These are phyloP conservation scores for Epicoccum nigrum DNA, from an alignment of 2,329 filamentous ascomycete genomes.

Conservation along the genomic window DNA sequence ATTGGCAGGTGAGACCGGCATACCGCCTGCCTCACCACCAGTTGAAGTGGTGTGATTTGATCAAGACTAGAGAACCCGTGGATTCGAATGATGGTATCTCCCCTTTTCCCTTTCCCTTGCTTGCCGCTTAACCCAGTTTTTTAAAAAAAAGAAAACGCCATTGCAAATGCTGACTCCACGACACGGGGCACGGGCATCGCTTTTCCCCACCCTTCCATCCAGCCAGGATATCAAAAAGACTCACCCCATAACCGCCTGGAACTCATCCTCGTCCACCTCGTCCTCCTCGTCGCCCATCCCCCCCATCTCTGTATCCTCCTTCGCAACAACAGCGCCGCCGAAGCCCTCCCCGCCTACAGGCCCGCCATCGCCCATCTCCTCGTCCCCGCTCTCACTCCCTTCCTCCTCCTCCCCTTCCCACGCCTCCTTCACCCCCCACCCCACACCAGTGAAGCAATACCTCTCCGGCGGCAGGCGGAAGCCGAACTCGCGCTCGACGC, in stretches of 20 bases:
- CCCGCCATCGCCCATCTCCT: slow-evolving; percentile 25
- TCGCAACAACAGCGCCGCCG: slow-evolving; percentile 18
- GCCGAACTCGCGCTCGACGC: slow-evolving; percentile 62
- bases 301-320: slow-evolving; percentile 38
- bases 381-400: slow-evolving; percentile 55
- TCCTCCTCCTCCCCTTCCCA: slow-evolving; percentile 72
- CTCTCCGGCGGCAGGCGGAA: slow-evolving; percentile 66
- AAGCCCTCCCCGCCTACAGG: slow-evolving; percentile 19
- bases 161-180: too few relatives aligned
- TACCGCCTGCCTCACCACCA: too few relatives aligned
- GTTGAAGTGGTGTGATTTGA: too few relatives aligned
- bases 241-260: slow-evolving; percentile 49
- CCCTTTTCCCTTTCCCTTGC: too few relatives aligned
- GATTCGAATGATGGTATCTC: too few relatives aligned
- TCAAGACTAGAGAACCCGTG: too few relatives aligned
- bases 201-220: too few relatives aligned
- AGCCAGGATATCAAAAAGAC: too few relatives aligned
- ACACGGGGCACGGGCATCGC: too few relatives aligned
- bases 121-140: too few relatives aligned
- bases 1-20: too few relatives aligned
- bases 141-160: too few relatives aligned
- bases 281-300: slow-evolving; percentile 35
- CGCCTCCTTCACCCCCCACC: slow-evolving; percentile 47
- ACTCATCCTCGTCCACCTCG: slow-evolving; percentile 53
- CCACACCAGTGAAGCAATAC: slow-evolving; percentile 53